These are phyloP conservation scores for Dactylellina parvicollis DNA, from an alignment of 2,329 filamentous ascomycete genomes.

Conservation along the genomic window DNA sequence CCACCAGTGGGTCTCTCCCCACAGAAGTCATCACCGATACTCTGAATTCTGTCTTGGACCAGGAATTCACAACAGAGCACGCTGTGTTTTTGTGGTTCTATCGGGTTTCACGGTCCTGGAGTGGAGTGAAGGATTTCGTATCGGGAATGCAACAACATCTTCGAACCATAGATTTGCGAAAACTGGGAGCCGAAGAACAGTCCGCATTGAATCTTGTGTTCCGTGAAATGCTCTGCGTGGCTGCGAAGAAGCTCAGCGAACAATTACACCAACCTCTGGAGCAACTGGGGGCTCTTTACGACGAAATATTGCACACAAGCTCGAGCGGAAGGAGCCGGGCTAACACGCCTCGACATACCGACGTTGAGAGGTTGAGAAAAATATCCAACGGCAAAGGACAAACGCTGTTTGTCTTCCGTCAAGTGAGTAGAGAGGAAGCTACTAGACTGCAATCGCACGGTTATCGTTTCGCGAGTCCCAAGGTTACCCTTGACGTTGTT, in stretches of 20 bases:
- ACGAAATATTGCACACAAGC: constrained; percentile 77
- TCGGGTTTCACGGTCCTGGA: constrained; percentile 81
- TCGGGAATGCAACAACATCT: constrained; percentile 78
- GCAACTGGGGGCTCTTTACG: constrained; percentile 75
- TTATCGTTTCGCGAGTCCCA: constrained; percentile 78
- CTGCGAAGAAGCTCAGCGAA: constrained; percentile 77
- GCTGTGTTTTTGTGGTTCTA: constrained; percentile 89
- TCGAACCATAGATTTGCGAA: constrained; percentile 63
- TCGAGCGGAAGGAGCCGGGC: constrained; percentile 57
- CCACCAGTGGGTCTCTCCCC: constrained; percentile 74
- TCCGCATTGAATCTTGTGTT: constrained; percentile 78
- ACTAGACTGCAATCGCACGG: constrained; percentile 75
- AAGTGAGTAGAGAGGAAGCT: constrained; percentile 69
- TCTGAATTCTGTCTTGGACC: constrained; percentile 65
- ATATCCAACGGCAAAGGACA: constrained; percentile 74
- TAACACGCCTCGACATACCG: constrained; percentile 34
- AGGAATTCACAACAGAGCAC: constrained; percentile 76
- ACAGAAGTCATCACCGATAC: constrained; percentile 81
- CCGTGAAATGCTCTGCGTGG: constrained; percentile 82
- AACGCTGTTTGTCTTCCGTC: constrained; percentile 80
- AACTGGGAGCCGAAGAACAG: constrained; percentile 64
- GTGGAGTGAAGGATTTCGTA: constrained; percentile 73
- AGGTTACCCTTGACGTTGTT: constrained; percentile 75
- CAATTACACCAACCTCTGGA: constrained; percentile 72
- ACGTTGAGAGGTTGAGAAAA: constrained; percentile 56